Conservation (phyloP, 495 filamentous ascomycete genomes). For the Penicillium odoratum region DNA sequence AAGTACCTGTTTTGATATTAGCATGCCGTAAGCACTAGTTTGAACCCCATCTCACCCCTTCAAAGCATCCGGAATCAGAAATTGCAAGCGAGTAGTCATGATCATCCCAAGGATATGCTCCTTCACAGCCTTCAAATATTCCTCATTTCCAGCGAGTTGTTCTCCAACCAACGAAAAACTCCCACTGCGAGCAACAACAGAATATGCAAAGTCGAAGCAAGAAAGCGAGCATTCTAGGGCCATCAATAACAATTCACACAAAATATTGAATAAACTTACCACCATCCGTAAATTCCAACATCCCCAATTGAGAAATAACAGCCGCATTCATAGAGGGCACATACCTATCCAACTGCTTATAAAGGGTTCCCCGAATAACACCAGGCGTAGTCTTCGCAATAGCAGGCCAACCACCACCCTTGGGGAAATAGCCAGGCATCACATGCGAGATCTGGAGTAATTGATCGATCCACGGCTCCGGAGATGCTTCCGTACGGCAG, state of each 20-base stretch:
- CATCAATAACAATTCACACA: background rate
- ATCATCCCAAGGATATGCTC: slow-evolving; percentile 31
- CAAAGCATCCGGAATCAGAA: slow-evolving; percentile 23
- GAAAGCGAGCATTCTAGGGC: slow-evolving; percentile 17
- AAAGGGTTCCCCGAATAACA: slow-evolving; percentile 24
- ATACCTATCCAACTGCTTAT: slow-evolving; percentile 24
- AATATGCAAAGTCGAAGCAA: slow-evolving; percentile 30
- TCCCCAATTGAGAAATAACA: slow-evolving; percentile 19
- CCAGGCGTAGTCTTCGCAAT: slow-evolving; percentile 29
- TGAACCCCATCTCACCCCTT: background rate
- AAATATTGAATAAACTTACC: slow-evolving; percentile 11
- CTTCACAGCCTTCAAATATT: slow-evolving; percentile 27
- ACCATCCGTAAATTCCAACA: slow-evolving; percentile 6
- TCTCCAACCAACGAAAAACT: slow-evolving; percentile 25
- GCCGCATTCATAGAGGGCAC: slow-evolving; percentile 24
- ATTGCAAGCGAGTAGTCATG: slow-evolving; percentile 25
- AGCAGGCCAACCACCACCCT: slow-evolving; percentile 23
- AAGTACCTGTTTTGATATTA: slow-evolving; percentile 16
- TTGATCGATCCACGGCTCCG: slow-evolving; percentile 33
- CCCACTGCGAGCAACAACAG: slow-evolving; percentile 27
- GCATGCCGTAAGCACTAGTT: background rate
- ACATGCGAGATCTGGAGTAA: slow-evolving; percentile 30
- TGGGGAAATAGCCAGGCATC: slow-evolving; percentile 31
- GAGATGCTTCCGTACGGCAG: slow-evolving; percentile 16
- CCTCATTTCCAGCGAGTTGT: slow-evolving; percentile 23